Base-by-base conservation (phyloP, 2,329 filamentous ascomycete species). In the Fusarium napiforme region DNA sequence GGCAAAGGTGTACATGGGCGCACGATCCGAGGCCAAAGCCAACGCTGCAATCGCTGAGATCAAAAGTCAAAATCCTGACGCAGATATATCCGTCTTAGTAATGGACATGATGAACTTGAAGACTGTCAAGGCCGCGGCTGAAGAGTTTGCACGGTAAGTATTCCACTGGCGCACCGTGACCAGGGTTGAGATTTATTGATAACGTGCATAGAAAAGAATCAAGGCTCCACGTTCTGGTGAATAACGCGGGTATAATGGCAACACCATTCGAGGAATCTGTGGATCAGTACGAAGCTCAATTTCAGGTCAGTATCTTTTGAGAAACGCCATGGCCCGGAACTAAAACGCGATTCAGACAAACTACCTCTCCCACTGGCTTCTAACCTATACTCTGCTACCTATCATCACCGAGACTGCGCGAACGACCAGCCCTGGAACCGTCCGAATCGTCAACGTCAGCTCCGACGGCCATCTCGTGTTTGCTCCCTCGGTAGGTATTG, bases 181-280 rank as follows among this genome's bases (percentile, higher is more conserved):
- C 18, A 4, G 34, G 8, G 10, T 9, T 34, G 5, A 23, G 9
- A 15, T 21, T 34, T 57, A 28, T 45, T 9, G 3, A 34, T n/a
- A 26, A 12, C 0, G 14, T 49, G 55, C 0, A 9, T 36, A 58
- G 55, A 9, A 45, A 58, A 37, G 16, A 43, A 50, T 1, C 43
- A 0, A 2, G 15, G 4, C 55, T 70, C 0, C 59, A 72, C 16
- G 55, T 56, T 1, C 47, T 72, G 0, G 58, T 72, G 11, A 64
- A 68, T 32, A 72, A 68, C 23, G 70, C 70, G 1, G 70, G 70
- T 3, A 62, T 71, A 42, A 72, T 72, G 70, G 50, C 55, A 9
- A 68, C 67, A 3, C 70, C 70, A 2, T 61, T 50, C 14, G 60
- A 68, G 23, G 50, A 58, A 26, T 60, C 70, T 5, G 28, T 40